Evolutionary conservation across 805 yeast genomes (phyloP).

Genomic region (Wickerhamiella brachini): DNA sequence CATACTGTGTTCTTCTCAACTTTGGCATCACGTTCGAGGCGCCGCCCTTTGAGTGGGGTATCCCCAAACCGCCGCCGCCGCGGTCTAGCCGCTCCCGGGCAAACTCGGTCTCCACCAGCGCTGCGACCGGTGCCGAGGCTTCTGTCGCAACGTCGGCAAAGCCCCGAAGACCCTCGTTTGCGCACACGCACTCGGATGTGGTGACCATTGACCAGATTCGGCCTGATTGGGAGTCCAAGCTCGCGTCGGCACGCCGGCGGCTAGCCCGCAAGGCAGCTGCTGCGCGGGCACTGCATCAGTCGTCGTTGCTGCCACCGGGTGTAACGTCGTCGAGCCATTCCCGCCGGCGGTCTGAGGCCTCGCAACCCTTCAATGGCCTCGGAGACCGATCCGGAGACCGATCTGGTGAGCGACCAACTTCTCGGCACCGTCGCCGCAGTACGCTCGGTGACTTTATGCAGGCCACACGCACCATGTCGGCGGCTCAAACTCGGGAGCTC

Average conservation of each 20-base stretch:
- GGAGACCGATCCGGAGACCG: not conserved
- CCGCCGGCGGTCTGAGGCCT: not conserved
- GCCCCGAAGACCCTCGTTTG: slow-evolving; percentile 6
- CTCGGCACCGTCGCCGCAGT: slow-evolving; percentile 1
- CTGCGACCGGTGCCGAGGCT: not conserved
- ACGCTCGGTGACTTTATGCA: slow-evolving; percentile 6
- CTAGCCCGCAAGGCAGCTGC: slow-evolving; percentile 82
- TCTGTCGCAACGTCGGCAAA: not conserved
- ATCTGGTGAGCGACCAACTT: too few species aligned
- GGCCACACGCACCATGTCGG: slow-evolving; percentile 10
- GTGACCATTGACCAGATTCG: slow-evolving; percentile 70
- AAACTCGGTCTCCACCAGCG: not conserved
- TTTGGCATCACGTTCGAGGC: slow-evolving; percentile 78
- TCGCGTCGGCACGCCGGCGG: slow-evolving; percentile 57
- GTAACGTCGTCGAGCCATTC: not conserved
- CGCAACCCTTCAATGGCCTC: not conserved
- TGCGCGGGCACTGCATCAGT: slow-evolving; percentile 86
- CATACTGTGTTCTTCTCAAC: slow-evolving; percentile 78
- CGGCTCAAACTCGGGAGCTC: slow-evolving; percentile 13
- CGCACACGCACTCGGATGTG: slow-evolving; percentile 47
- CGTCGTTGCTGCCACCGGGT: slow-evolving; percentile 44
- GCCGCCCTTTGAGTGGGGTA: slow-evolving; percentile 38
- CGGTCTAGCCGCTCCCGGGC: not conserved
- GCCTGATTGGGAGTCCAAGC: slow-evolving; percentile 82
- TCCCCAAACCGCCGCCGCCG: slow-evolving; percentile 10